Evolutionary conservation across 345 rosid genomes (phyloP).

Genomic region (Physaria fendleri): DNA sequence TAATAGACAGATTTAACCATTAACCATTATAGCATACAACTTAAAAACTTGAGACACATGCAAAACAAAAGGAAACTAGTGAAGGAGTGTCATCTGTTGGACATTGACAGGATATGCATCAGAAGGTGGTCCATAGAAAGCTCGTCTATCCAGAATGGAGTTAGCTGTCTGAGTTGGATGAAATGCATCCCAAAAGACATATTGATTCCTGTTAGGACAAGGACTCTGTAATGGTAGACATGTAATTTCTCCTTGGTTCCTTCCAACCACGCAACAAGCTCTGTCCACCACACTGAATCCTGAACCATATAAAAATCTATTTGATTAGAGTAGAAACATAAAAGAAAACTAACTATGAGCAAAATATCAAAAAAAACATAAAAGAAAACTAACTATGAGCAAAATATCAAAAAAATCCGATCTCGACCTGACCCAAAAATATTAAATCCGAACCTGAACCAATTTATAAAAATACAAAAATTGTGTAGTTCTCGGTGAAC

Average conservation of each 20-base stretch:
- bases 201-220: slow-evolving; percentile 45
- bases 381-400: too few species aligned
- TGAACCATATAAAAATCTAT: slow-evolving; percentile 26
- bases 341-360: too few species aligned
- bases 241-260: slow-evolving; percentile 64
- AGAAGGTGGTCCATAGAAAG: slow-evolving; percentile 53
- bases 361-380: too few species aligned
- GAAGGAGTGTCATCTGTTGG: slow-evolving; percentile 58
- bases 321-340: slow-evolving; percentile 2
- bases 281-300: slow-evolving; percentile 63
- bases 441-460: too few species aligned
- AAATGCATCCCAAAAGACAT: slow-evolving; percentile 87
- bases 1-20: slow-evolving; percentile 7
- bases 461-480: too few species aligned
- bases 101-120: slow-evolving; percentile 74
- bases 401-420: too few species aligned
- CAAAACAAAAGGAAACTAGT: not conserved
- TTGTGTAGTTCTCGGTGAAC: too few species aligned
- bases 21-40: slow-evolving; percentile 16
- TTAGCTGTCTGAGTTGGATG: slow-evolving; percentile 77
- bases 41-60: not conserved
- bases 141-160: slow-evolving; percentile 49
- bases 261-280: slow-evolving; percentile 77
- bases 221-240: slow-evolving; percentile 61
- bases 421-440: too few species aligned